Conservation (phyloP, 2,329 filamentous ascomycete genomes). For the Chlorencoelia australis region DNA sequence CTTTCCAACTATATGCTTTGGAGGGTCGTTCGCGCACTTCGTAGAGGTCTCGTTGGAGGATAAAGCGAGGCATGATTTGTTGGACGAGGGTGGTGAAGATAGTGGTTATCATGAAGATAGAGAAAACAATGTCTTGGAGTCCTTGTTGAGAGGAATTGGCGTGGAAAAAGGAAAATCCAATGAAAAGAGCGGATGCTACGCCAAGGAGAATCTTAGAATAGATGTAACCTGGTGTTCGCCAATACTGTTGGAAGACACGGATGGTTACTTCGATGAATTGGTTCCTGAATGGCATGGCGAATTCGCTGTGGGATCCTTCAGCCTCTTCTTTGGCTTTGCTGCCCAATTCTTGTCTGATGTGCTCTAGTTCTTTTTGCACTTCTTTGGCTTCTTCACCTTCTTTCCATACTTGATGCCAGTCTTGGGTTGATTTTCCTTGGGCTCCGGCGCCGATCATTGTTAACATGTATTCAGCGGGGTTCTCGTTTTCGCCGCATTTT, state of each 20-base stretch:
- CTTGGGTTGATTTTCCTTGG: conserved; percentile 46
- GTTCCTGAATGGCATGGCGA: conserved; percentile 60
- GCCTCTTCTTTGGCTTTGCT: conserved; percentile 49
- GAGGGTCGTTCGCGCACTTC: conserved; percentile 36
- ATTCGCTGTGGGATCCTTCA: conserved; percentile 45
- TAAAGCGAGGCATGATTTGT: conserved; percentile 62
- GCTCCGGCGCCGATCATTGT: conserved; percentile 48
- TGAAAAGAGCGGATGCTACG: conserved; percentile 41
- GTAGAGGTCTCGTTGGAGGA: conserved; percentile 58
- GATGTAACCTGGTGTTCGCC: conserved; percentile 67
- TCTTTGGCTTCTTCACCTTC: conserved; percentile 25
- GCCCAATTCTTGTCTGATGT: conserved; percentile 17
- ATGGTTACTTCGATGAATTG: conserved; percentile 57
- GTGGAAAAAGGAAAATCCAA: conserved; percentile 59
- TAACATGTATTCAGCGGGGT: conserved; percentile 59
- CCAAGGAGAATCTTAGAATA: conserved; percentile 58
- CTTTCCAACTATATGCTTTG: conserved; percentile 29
- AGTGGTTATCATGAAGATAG: conserved; percentile 60
- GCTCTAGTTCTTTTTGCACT: conserved; percentile 27
- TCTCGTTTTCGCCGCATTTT: conserved; percentile 57
- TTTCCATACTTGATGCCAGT: conserved; percentile 42
- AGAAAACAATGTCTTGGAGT: conserved; percentile 62
- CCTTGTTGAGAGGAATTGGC: conserved; percentile 51
- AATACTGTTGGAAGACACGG: conserved; percentile 69
- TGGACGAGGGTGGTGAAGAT: conserved; percentile 58